Evolutionary conservation across 2,329 filamentous ascomycete genomes (phyloP).

Genomic region (Colletotrichum phormii): DNA sequence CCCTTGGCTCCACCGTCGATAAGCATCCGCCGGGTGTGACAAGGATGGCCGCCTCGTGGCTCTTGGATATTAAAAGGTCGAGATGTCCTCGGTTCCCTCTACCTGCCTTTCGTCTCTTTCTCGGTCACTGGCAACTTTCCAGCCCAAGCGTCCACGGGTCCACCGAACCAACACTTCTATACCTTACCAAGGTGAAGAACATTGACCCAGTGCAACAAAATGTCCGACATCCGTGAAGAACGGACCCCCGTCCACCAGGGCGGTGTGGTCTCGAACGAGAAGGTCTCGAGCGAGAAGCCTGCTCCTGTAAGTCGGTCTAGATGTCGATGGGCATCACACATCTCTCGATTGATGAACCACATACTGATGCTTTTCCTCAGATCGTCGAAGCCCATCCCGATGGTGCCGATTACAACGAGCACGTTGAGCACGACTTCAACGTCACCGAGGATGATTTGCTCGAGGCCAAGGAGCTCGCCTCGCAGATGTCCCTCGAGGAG

Average conservation of each 20-base stretch:
- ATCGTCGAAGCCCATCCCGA: conserved; percentile 22
- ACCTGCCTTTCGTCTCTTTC: conserved; percentile 1
- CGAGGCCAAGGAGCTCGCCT: conserved; percentile 57
- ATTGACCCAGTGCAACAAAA: conserved; percentile 26
- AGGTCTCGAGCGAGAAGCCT: conserved; percentile 22
- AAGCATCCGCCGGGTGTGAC: conserved; percentile 11
- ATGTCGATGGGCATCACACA: not conserved
- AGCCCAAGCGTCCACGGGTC: conserved; percentile 31
- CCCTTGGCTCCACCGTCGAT: conserved; percentile 19
- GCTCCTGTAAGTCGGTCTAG: conserved; percentile 11
- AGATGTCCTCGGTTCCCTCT: conserved; percentile 8
- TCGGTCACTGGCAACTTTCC: conserved; percentile 34
- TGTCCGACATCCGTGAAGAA: conserved; percentile 31
- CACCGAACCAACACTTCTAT: conserved; percentile 12
- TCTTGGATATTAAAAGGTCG: conserved; percentile 26
- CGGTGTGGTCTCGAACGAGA: conserved; percentile 32
- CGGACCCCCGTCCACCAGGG: conserved; percentile 18
- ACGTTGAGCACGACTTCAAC: conserved; percentile 46
- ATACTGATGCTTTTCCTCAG: conserved; percentile 1
- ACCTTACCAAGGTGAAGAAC: conserved; percentile 29
- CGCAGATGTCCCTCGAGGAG: conserved; percentile 55
- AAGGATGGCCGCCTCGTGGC: not conserved
- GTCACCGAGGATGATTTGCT: conserved; percentile 59
- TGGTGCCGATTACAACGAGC: conserved; percentile 10
- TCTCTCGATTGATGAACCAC: not conserved